Evolutionary conservation across 331 rosid species (phyloP).

Genomic region (Telfairia occidentalis): DNA sequence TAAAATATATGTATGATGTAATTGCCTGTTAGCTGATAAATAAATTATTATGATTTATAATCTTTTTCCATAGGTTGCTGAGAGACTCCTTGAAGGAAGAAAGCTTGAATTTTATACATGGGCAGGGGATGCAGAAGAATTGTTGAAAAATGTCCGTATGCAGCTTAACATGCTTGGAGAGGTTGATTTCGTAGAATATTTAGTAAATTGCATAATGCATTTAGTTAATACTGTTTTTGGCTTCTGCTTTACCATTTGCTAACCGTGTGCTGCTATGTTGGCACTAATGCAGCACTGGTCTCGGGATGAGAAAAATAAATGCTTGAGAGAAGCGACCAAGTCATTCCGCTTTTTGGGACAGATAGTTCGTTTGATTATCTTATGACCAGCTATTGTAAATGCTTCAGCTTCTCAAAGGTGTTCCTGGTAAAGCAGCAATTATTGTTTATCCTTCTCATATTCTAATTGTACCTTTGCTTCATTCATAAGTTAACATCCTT

Average conservation of each 20-base stretch:
- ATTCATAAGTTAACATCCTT: not conserved
- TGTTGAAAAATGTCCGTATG: constrained; percentile 55
- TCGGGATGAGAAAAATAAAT: constrained; percentile 66
- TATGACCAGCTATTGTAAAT: constrained; percentile 17
- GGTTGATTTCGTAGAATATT: constrained; percentile 28
- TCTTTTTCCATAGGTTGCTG: constrained; percentile 44
- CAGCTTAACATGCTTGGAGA: constrained; percentile 72
- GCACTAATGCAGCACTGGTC: constrained; percentile 60
- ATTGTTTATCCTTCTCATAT: not conserved
- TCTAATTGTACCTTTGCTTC: not conserved
- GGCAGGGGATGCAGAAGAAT: constrained; percentile 50
- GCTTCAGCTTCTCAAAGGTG: not conserved
- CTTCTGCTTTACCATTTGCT: not conserved
- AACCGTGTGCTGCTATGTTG: not conserved
- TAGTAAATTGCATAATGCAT: not conserved
- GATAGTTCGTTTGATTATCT: constrained; percentile 67
- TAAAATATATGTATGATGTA: not conserved
- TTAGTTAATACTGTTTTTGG: not conserved
- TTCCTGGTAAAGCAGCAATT: not conserved
- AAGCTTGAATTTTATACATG: constrained; percentile 63
- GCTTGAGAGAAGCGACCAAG: constrained; percentile 72
- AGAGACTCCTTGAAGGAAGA: constrained; percentile 56
- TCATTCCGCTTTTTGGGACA: constrained; percentile 61
- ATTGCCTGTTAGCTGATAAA: not conserved
- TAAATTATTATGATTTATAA: not conserved